Base-by-base conservation (phyloP, 345 rosid species). In the Gossypium thurberi region DNA sequence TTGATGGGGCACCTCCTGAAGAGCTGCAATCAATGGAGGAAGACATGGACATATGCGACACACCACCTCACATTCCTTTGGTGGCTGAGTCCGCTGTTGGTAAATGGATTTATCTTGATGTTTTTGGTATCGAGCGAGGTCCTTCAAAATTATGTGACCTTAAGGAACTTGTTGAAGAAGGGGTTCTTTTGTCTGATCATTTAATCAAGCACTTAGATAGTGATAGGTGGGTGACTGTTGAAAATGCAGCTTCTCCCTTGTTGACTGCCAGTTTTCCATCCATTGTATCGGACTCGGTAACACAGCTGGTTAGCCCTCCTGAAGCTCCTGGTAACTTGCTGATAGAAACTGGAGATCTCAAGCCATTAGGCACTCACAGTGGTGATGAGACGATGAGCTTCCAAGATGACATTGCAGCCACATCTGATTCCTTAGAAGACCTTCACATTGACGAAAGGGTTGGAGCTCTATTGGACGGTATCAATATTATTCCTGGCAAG, bases 11-110 rank as follows among this genome's bases (percentile, higher is more conserved):
- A 71, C 85, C 85, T 79, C 83, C 81, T 26, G 93, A 86, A 81
- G 98, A 90, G 84, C 81, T 87, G 82, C 85, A 78, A 23, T 96
- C 99, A 40, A 96, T 96, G 99, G 99, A 96, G 88, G 99, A 93
- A 84, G 99, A 96, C 82, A 96, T 95, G 99, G 99, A 95, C 81
- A 95, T 95, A 71, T 87, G 96, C 77, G 94, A 95, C 78, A 91
- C 97, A 0, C 97, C 99, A 43, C 99, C 99, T 70, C 96, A 96
- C 86, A 84, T 64, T 72, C 86, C 96, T 37, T 40, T 79, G 47
- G 81, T 80, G 63, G 78, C 85, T 53, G 96, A 91, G 79, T 82
- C 87, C 28, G 83, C 85, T 2, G 62, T 84, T 33, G 98, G 97
- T 68, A 93, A 86, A 82, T 96, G 99, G 99, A 83, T 90, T 87